These are phyloP conservation scores for Medicago arabica DNA, from an alignment of 306 rosid genomes.

Conservation along the genomic window DNA sequence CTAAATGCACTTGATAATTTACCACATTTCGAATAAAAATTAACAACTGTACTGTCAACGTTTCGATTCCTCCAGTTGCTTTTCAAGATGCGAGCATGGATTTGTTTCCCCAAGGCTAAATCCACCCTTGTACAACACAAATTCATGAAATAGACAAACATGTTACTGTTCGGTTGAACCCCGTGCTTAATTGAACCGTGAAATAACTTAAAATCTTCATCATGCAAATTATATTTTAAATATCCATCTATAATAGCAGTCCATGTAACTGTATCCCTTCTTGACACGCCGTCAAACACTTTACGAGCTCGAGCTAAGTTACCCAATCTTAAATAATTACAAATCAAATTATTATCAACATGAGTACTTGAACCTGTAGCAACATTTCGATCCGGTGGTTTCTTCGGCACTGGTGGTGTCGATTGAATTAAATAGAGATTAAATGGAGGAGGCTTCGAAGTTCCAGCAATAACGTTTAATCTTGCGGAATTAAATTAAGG, in stretches of 20 bases:
- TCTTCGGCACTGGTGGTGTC: too few relatives aligned
- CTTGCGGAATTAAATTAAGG: too few relatives aligned
- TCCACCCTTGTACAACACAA: conserved; percentile 66
- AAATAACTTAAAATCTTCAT: conserved; percentile 71
- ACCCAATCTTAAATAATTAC: conserved; percentile 62
- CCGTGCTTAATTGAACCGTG: conserved; percentile 52
- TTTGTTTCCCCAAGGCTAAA: conserved; percentile 70
- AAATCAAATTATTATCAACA: conserved; percentile 77
- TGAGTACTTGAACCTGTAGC: conserved; percentile 49
- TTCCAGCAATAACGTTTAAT: too few relatives aligned
- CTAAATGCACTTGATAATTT: conserved; percentile 62
- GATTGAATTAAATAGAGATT: too few relatives aligned
- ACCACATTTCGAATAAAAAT: conserved; percentile 78
- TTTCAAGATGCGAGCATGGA: conserved; percentile 76
- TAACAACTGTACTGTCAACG: conserved; percentile 67
- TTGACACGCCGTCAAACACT: conserved; percentile 72
- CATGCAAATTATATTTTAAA: conserved; percentile 59
- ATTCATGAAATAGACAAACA: conserved; percentile 83
- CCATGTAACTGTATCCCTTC: conserved; percentile 81
- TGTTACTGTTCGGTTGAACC: conserved; percentile 64
- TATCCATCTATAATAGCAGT: conserved; percentile 84
- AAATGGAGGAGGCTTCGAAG: too few relatives aligned
- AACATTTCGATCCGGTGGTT: too few relatives aligned
- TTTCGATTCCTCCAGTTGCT: conserved; percentile 71
- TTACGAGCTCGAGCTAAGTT: conserved; percentile 63